Evolutionary conservation across 2,329 filamentous ascomycete genomes (phyloP).

Genomic region (Diaporthe velutina): DNA sequence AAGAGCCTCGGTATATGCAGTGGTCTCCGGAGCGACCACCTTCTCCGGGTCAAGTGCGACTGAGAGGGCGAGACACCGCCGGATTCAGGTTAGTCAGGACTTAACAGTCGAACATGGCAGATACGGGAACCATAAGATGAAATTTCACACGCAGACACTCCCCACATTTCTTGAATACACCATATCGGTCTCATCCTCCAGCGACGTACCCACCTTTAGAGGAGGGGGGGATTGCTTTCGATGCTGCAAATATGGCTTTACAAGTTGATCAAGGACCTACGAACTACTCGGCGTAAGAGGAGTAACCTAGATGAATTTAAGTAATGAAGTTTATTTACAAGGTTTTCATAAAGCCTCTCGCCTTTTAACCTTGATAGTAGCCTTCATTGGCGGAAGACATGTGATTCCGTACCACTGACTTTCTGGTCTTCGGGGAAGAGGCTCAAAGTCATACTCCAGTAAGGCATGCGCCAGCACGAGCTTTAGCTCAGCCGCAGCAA

Average conservation of each 20-base stretch:
- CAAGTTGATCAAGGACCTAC: not conserved
- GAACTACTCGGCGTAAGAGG: not conserved
- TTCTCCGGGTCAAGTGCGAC: not conserved
- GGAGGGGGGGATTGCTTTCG: not conserved
- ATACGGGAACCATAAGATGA: not conserved
- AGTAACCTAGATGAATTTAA: too few species aligned
- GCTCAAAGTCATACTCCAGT: slow-evolving; percentile 46
- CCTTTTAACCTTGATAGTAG: not conserved
- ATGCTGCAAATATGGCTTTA: not conserved
- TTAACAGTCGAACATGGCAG: not conserved
- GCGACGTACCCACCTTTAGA: not conserved
- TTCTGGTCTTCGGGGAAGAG: not conserved
- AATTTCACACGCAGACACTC: not conserved
- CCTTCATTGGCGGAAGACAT: not conserved
- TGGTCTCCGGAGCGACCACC: slow-evolving; percentile 2
- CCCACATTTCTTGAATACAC: not conserved
- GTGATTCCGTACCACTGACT: not conserved
- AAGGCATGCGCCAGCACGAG: slow-evolving; percentile 48
- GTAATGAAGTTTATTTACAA: too few species aligned
- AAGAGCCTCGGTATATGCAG: slow-evolving; percentile 2
- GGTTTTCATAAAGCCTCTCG: too few species aligned
- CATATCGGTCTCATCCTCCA: not conserved
- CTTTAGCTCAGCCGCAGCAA: slow-evolving; percentile 53
- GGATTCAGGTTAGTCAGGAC: not conserved
- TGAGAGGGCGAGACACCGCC: slow-evolving; percentile 1